These are phyloP conservation scores for Labyrinthula sp. DNA, from an alignment of 352 stramenopile species.

Conservation along the genomic window DNA sequence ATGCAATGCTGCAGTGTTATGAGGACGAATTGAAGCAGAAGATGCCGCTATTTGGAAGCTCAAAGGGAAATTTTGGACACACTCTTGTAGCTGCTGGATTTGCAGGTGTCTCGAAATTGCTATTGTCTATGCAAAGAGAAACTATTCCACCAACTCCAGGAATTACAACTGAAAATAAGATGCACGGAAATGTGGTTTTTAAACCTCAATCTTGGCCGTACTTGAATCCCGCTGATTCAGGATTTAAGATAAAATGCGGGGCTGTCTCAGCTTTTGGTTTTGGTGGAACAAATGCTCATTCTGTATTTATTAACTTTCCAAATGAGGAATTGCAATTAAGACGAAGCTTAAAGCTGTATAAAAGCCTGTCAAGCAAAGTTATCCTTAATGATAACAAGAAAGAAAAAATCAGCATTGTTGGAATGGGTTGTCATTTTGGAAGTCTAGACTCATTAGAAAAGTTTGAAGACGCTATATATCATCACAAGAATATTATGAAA, in stretches of 20 bases:
- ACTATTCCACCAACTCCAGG: slow-evolving; percentile 13
- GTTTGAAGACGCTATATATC: slow-evolving; percentile 16
- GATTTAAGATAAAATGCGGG: slow-evolving; percentile 15
- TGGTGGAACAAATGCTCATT: slow-evolving; percentile 38
- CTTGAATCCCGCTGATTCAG: too few species aligned
- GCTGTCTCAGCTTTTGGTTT: slow-evolving; percentile 39
- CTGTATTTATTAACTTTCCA: too few species aligned
- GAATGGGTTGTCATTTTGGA: slow-evolving; percentile 12
- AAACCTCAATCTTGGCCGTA: slow-evolving; percentile 11
- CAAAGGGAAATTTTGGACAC: slow-evolving; percentile 20
- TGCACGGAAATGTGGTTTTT: slow-evolving; percentile 4
- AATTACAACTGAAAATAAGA: slow-evolving; percentile 1
- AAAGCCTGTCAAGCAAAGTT: too few species aligned
- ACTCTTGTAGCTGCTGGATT: slow-evolving; percentile 16
- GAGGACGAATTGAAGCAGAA: too few species aligned
- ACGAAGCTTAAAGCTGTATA: too few species aligned
- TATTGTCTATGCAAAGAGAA: slow-evolving; percentile 13
- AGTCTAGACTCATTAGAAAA: slow-evolving; percentile 5
- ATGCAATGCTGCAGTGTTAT: slow-evolving; percentile 13
- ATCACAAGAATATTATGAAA: background rate
- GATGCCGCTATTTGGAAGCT: slow-evolving; percentile 7
- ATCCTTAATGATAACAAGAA: slow-evolving; percentile 8
- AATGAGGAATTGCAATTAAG: too few species aligned
- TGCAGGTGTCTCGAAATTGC: slow-evolving; percentile 12
- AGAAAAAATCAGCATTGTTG: slow-evolving; percentile 8